Base-by-base conservation (phyloP, 106 monocot genomes). In the Agapanthus africanus region DNA sequence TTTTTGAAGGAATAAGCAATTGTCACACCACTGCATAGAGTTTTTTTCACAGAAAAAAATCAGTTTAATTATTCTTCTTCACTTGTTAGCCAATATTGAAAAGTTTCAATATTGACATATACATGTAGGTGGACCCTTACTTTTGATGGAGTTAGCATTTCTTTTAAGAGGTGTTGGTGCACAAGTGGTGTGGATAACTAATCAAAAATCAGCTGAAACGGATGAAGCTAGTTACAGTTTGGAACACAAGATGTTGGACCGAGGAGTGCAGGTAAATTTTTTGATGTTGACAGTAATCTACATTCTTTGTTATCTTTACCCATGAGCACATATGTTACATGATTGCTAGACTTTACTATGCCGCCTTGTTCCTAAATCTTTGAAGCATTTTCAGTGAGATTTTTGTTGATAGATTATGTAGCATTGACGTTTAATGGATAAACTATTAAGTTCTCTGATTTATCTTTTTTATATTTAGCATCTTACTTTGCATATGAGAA, bases 101-200 rank as follows among this genome's bases (percentile, higher is more conserved):
- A 66, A 32, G 2, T 36, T 30, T 50, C 33, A 66, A 27, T 50
- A 14, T 13, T 40, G 26, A 38, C 39, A 57, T 75, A 31, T 37
- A 23, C 23, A 70, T 79, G 54, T 63, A 91, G 95, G 95, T 63
- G 97, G 97, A 37, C 97, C 97, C 25, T 81, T 99, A 36, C 70
- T 99, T 66, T 70, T 99, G 64, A 92, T 99, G 97, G 97, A 99
- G 71, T 73, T 99, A 42, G 92, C 97, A 46, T 90, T 99, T 80
- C 89, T 99, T 42, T 56, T 99, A 57, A 87, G 92, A 83, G 64
- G 54, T 51, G 92, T 79, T 69, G 86, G 81, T 73, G 67, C 84
- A 27, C 57, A 81, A 66, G 87, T 99, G 0, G 72, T 83, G 1
- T 99, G 92, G 97, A 76, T 93, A 52, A 93, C 97, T 14, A 81